phyloP scores from a whole-genome alignment of 2,329 filamentous ascomycete species.

The Lachnum nothofagi region DNA sequence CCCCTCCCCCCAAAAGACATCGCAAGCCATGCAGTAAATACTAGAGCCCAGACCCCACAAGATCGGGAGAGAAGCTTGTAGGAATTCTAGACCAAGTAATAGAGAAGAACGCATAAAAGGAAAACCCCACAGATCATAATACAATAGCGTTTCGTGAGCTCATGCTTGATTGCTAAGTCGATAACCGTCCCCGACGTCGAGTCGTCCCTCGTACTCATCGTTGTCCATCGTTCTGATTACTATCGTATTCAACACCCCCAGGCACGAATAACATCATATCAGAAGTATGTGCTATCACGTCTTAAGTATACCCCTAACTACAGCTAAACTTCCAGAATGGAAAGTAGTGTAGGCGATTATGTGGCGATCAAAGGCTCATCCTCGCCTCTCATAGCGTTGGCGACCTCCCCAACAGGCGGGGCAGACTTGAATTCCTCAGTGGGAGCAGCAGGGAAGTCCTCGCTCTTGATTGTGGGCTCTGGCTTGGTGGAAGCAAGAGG shows the following conservation, averaged over 20 bases:
- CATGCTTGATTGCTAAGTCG: conserved; percentile 19
- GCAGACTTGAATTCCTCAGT: conserved; percentile 30
- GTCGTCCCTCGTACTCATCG: conserved; percentile 18
- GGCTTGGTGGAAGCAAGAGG: conserved; percentile 23
- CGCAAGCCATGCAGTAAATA: conserved; percentile 24
- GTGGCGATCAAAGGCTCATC: conserved; percentile 27
- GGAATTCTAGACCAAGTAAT: conserved; percentile 8
- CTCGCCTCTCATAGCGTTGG: conserved; percentile 10
- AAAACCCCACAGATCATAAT: conserved; percentile 22
- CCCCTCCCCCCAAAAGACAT: conserved; percentile 4
- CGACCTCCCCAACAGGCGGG: conserved; percentile 12
- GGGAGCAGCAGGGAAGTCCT: conserved; percentile 31
- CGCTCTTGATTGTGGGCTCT: conserved; percentile 18
- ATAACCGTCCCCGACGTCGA: conserved; percentile 16
- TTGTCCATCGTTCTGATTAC: conserved; percentile 12
- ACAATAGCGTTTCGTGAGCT: conserved; percentile 22
- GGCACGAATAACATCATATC: neutral
- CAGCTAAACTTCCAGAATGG: neutral
- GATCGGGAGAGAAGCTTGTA: conserved; percentile 7
- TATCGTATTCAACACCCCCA: conserved; percentile 1
- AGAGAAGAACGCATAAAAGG: conserved; percentile 8
- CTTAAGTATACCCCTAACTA: neutral
- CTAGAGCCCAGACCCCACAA: conserved; percentile 5
- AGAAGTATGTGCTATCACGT: neutral
- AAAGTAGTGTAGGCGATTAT: conserved; percentile 14